Evolutionary conservation across 1,139 yeast species (phyloP).

Genomic region (Blastobotrys petasosporus): DNA sequence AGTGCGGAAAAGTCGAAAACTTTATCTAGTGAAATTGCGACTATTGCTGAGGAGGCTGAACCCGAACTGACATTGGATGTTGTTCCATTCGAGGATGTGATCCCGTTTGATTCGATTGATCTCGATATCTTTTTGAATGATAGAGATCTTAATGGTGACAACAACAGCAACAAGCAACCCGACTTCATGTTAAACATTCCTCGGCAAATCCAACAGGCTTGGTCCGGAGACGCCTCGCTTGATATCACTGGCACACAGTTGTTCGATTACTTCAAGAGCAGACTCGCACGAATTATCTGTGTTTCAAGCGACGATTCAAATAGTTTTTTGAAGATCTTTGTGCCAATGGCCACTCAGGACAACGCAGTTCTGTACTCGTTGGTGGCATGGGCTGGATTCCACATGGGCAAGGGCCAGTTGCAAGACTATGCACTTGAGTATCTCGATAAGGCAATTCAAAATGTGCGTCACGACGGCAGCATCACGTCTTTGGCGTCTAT

Average conservation of each 20-base stretch:
- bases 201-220: constrained; percentile 11
- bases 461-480: constrained; percentile 19
- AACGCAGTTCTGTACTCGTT: constrained; percentile 63
- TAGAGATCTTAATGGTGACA: too few species aligned
- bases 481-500: constrained; percentile 55
- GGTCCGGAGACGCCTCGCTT: constrained; percentile 28
- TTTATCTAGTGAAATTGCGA: too few species aligned
- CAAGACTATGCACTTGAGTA: constrained; percentile 35
- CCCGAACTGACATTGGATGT: too few species aligned
- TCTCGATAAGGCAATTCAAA: constrained; percentile 31
- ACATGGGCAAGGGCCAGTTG: constrained; percentile 42
- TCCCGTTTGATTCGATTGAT: too few species aligned
- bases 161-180: too few species aligned
- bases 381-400: constrained; percentile 74
- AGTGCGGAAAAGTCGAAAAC: too few species aligned
- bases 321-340: constrained; percentile 63
- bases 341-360: constrained; percentile 70
- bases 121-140: too few species aligned
- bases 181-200: too few species aligned
- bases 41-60: too few species aligned
- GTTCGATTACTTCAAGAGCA: constrained; percentile 61
- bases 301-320: constrained; percentile 63
- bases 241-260: constrained; percentile 45
- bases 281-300: constrained; percentile 52
- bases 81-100: too few species aligned